Evolutionary conservation across 495 filamentous ascomycete species (phyloP).

Genomic region (Penicillium goetzii): DNA sequence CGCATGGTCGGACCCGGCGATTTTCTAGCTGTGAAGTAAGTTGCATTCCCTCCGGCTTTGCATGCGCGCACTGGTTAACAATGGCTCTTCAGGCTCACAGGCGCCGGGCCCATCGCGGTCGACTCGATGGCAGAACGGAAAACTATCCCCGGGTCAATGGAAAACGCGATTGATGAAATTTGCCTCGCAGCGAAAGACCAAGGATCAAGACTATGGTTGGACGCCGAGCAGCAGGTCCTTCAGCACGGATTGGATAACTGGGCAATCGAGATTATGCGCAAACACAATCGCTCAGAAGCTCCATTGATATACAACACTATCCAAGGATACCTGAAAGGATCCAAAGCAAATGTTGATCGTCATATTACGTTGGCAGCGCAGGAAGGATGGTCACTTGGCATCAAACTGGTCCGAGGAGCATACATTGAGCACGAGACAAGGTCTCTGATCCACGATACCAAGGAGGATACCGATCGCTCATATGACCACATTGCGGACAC

Average conservation of each 20-base stretch:
- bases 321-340: constrained; percentile 45
- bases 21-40: constrained; percentile 77
- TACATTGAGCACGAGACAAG: constrained; percentile 46
- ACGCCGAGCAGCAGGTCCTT: constrained; percentile 44
- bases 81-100: constrained; percentile 31
- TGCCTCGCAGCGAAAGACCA: constrained; percentile 31
- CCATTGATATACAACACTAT: constrained; percentile 47
- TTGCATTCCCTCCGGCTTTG: not conserved
- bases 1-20: constrained; percentile 66
- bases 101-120: constrained; percentile 37
- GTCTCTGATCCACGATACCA: constrained; percentile 47
- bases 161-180: constrained; percentile 40
- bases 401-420: constrained; percentile 48
- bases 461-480: constrained; percentile 43
- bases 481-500: constrained; percentile 46
- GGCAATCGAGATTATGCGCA: constrained; percentile 46
- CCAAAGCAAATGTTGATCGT: constrained; percentile 37
- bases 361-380: constrained; percentile 36
- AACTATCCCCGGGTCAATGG: constrained; percentile 31
- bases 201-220: constrained; percentile 42
- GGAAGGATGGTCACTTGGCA: constrained; percentile 39
- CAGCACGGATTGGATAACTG: constrained; percentile 42
- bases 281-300: constrained; percentile 32
- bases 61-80: not conserved
- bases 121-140: constrained; percentile 33